Percentiles rank a stretch among this genome's conserved stretches.
These are phyloP conservation scores for Solanum sejunctum DNA, from an alignment of 257 asterid species.

Conservation along the genomic window DNA sequence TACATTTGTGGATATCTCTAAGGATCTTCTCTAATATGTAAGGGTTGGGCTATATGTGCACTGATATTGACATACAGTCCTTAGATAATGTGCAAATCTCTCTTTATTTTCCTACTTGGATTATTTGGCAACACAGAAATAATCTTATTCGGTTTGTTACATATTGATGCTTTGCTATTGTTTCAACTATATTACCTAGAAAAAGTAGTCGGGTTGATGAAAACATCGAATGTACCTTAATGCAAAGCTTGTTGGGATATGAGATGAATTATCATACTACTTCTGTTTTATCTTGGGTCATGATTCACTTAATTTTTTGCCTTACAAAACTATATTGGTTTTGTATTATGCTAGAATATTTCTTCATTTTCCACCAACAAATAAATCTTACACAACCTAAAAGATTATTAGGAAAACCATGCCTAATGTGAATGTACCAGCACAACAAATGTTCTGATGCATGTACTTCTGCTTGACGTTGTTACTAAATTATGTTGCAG, in stretches of 20 bases:
- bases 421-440: not conserved
- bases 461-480: not conserved
- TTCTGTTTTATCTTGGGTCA: not conserved
- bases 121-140: not conserved
- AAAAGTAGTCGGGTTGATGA: not conserved
- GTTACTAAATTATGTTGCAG: slow-evolving; percentile 10
- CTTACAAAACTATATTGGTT: not conserved
- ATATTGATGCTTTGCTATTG: not conserved
- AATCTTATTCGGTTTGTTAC: not conserved
- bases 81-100: not conserved
- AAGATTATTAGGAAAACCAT: not conserved
- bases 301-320: not conserved
- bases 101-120: too few relatives aligned
- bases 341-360: not conserved
- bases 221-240: not conserved
- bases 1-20: not conserved
- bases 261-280: not conserved
- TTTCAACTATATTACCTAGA: not conserved
- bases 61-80: not conserved
- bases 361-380: not conserved
- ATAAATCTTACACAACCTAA: not conserved
- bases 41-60: not conserved
- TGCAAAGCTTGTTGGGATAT: not conserved
- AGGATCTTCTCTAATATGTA: not conserved
- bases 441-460: not conserved